Conservation (phyloP, 768 basidiomycete genomes). For the Hygrophorus pudorinus region DNA sequence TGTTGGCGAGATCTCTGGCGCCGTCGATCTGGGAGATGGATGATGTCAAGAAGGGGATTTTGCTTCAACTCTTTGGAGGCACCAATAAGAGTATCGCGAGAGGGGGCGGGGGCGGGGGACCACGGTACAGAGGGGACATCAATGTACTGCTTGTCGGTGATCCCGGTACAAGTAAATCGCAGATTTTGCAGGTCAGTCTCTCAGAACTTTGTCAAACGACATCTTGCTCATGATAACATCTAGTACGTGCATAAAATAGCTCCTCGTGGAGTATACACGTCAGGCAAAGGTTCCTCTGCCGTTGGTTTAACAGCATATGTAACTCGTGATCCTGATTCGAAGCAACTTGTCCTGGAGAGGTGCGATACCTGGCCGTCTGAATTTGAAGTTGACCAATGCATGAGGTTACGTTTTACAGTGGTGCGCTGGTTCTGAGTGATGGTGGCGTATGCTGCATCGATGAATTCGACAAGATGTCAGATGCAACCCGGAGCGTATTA, state of each 20-base stretch:
- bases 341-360: constrained; percentile 97
- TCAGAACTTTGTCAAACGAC: not conserved
- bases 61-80: constrained; percentile 93
- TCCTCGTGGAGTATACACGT: constrained; percentile 94
- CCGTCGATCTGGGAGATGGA: constrained; percentile 98
- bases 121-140: constrained; percentile 95
- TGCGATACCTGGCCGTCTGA: constrained; percentile 19
- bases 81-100: constrained; percentile 92
- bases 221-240: constrained; percentile 3
- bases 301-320: constrained; percentile 99
- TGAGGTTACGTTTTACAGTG: constrained; percentile 38
- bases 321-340: constrained; percentile 95
- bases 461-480: constrained; percentile 99
- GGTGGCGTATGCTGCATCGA: constrained; percentile 98
- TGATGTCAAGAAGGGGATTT: constrained; percentile 96
- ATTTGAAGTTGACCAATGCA: not conserved
- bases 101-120: constrained; percentile 93
- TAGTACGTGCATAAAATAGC: constrained; percentile 99
- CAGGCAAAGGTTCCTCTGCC: constrained; percentile 96
- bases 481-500: constrained; percentile 91
- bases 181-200: constrained; percentile 72
- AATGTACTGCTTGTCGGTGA: constrained; percentile 96
- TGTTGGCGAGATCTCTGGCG: constrained; percentile 76
- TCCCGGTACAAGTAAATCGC: constrained; percentile 94
- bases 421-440: constrained; percentile 88